Evolutionary conservation across 108 stramenopile species (phyloP).

Genomic region (Parmales sp.): DNA sequence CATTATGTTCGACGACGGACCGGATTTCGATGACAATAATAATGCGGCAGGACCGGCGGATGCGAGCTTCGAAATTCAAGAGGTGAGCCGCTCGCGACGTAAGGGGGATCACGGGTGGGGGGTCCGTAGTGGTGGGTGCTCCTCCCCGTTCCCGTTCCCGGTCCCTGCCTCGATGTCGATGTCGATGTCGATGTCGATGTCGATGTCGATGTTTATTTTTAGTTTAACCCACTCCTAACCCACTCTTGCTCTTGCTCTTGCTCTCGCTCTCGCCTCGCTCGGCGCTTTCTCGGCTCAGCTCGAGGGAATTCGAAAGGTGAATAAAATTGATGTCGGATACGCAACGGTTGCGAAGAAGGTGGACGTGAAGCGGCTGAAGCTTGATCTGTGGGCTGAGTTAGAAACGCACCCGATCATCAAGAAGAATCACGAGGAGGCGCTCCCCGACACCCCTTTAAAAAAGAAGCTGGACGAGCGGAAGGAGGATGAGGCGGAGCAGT

Average conservation of each 20-base stretch:
- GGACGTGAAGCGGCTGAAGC: slow-evolving; percentile 74
- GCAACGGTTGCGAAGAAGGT: slow-evolving; percentile 81
- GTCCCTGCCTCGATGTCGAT: slow-evolving; percentile 24
- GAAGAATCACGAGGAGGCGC: not conserved
- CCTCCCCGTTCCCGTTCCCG: no score
- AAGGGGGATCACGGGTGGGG: no score
- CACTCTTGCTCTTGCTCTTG: no score
- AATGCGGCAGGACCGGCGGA: no score
- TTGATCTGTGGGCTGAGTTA: slow-evolving; percentile 71
- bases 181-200: slow-evolving; percentile 32
- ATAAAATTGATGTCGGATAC: slow-evolving; percentile 69
- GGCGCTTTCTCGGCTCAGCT: no score
- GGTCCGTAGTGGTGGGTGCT: no score
- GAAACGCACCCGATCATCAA: slow-evolving; percentile 30
- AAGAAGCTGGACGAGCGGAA: not conserved
- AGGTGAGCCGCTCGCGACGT: no score
- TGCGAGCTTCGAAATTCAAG: no score
- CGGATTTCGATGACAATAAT: slow-evolving; percentile 33
- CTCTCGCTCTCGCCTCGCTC: no score
- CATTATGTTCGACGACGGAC: slow-evolving; percentile 20
- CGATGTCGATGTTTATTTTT: slow-evolving; percentile 38
- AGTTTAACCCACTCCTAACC: no score
- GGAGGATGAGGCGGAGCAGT: not conserved
- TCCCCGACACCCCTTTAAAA: not conserved
- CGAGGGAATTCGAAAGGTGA: slow-evolving; percentile 58